Evolutionary conservation across 176 grass and related monocot species (phyloP).

Genomic region (Chloris gayana): DNA sequence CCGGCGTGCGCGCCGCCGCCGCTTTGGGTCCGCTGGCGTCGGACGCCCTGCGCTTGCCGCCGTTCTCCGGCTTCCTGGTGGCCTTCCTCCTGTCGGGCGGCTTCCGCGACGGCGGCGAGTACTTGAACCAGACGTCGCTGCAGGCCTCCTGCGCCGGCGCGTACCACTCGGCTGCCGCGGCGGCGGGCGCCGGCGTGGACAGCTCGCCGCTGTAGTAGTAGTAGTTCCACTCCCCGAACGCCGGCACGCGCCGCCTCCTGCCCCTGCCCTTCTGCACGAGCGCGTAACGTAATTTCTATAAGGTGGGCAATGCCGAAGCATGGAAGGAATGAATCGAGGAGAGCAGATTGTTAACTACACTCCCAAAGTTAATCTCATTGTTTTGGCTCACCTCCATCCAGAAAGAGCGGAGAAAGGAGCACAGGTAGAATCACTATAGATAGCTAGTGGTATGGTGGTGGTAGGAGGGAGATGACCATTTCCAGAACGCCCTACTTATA

Average conservation of each 20-base stretch:
- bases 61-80: background rate
- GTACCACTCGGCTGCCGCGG: background rate
- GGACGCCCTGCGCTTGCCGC: constrained; percentile 2
- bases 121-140: constrained; percentile 55
- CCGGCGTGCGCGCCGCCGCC: background rate
- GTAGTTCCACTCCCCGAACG: constrained; percentile 61
- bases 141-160: constrained; percentile 14
- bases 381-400: background rate
- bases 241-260: constrained; percentile 43
- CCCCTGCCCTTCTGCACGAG: background rate
- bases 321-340: background rate
- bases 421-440: background rate
- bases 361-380: background rate
- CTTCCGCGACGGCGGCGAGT: constrained; percentile 32
- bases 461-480: background rate
- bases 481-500: background rate
- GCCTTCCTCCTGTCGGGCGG: background rate
- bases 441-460: background rate
- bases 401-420: background rate
- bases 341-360: background rate
- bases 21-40: background rate
- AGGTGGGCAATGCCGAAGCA: background rate
- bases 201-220: constrained; percentile 20
- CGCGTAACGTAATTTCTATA: background rate
- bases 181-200: background rate